Percentiles rank a stretch among this genome's conserved stretches.
Evolutionary conservation across 2,329 filamentous ascomycete genomes (phyloP).

Genomic region (Penicillium freii): DNA sequence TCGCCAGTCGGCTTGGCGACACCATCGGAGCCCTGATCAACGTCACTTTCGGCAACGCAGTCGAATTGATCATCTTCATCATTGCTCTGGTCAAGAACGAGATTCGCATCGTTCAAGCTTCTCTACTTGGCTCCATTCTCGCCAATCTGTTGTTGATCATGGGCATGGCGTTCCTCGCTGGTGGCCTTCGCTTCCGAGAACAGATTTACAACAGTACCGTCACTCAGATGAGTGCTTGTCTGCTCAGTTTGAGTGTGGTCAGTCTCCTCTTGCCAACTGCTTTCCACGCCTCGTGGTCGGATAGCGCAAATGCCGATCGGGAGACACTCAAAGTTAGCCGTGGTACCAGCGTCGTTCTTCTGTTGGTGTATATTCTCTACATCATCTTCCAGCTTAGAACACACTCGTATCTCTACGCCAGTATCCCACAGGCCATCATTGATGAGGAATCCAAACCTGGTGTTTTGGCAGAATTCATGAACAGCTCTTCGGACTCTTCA

Average conservation of each 20-base stretch:
- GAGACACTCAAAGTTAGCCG: constrained; percentile 81
- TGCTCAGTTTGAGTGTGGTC: constrained; percentile 85
- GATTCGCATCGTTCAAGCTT: constrained; percentile 89
- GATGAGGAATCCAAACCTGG: constrained; percentile 88
- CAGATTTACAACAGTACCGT: constrained; percentile 96
- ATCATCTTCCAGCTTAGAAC: constrained; percentile 89
- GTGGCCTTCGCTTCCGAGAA: constrained; percentile 81
- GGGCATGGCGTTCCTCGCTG: constrained; percentile 86
- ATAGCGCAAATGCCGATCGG: constrained; percentile 60
- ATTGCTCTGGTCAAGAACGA: constrained; percentile 78
- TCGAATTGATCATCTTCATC: constrained; percentile 75
- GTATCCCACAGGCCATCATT: constrained; percentile 86
- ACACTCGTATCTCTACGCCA: constrained; percentile 87
- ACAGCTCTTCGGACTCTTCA: constrained; percentile 50
- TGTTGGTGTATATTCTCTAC: constrained; percentile 80
- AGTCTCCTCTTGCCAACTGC: constrained; percentile 86
- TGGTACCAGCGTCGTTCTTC: constrained; percentile 80
- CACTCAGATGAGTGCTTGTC: constrained; percentile 92
- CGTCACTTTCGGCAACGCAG: constrained; percentile 75
- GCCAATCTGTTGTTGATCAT: constrained; percentile 85
- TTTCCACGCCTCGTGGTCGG: constrained; percentile 82
- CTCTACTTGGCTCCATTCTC: constrained; percentile 82
- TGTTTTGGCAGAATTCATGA: constrained; percentile 76
- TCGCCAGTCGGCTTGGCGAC: constrained; percentile 70
- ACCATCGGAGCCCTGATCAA: constrained; percentile 71